A percentile compares a stretch with the other conserved stretches of the same genome.
Evolutionary conservation across 176 grass and related monocot genomes (phyloP).

Genomic region (Aegilops sharonensis): DNA sequence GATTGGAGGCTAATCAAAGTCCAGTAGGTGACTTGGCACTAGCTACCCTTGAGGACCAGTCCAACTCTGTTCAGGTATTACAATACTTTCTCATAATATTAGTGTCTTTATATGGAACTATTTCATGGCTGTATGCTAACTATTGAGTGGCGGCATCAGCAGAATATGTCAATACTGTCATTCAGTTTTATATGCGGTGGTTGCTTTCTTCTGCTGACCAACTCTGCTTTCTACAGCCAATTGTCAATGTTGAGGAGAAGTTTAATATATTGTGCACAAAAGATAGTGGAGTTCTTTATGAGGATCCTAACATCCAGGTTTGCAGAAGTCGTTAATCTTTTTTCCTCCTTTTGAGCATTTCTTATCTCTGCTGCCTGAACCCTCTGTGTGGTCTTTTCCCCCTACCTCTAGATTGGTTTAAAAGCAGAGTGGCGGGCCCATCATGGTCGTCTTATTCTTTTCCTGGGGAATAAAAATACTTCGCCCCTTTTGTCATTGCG

Average conservation of each 20-base stretch:
- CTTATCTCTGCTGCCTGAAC: conserved; percentile 1
- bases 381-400: neutral
- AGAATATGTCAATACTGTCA: neutral
- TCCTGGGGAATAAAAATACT: conserved; percentile 96
- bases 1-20: conserved; percentile 56
- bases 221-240: conserved; percentile 60
- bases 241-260: conserved; percentile 75
- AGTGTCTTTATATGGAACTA: neutral
- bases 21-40: conserved; percentile 76
- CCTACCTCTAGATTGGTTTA: conserved; percentile 76
- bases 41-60: conserved; percentile 78
- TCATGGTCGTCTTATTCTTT: conserved; percentile 89
- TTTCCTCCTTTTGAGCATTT: neutral
- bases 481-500: conserved; percentile 64
- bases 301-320: conserved; percentile 96
- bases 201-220: conserved; percentile 24
- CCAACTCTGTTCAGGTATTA: conserved; percentile 81
- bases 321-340: conserved; percentile 10
- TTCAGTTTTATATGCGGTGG: neutral
- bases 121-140: neutral
- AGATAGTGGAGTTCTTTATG: conserved; percentile 95
- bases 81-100: neutral
- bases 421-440: conserved; percentile 95
- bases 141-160: neutral
- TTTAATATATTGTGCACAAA: conserved; percentile 86